Evolutionary conservation across 768 basidiomycete species (phyloP).

Genomic region (Hebeloma cylindrosporum): DNA sequence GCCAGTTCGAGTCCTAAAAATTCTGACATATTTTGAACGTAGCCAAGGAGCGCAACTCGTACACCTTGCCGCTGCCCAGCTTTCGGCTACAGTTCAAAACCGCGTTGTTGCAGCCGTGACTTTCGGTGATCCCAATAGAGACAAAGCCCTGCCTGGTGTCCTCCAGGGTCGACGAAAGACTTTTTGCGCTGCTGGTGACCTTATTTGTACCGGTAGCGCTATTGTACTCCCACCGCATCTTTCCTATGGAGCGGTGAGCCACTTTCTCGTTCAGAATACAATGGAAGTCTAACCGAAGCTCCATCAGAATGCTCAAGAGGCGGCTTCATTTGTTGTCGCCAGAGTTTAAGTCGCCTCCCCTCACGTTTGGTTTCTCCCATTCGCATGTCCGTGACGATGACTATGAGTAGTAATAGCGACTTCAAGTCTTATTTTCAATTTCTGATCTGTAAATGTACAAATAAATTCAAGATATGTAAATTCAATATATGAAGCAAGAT

Average conservation of each 20-base stretch:
- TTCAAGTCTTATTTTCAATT: too few species aligned
- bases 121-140: slow-evolving; percentile 37
- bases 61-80: slow-evolving; percentile 35
- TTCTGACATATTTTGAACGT: not conserved
- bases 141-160: slow-evolving; percentile 27
- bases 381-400: too few species aligned
- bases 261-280: not conserved
- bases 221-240: slow-evolving; percentile 12
- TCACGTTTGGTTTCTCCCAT: too few species aligned
- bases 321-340: too few species aligned
- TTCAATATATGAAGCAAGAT: too few species aligned
- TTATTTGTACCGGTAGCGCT: slow-evolving; percentile 29
- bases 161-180: slow-evolving; percentile 27
- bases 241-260: slow-evolving; percentile 11
- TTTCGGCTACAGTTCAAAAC: slow-evolving; percentile 28
- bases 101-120: slow-evolving; percentile 34
- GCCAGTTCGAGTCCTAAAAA: too few species aligned
- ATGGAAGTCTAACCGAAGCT: too few species aligned
- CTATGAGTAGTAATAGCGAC: too few species aligned
- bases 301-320: too few species aligned
- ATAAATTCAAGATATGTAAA: too few species aligned
- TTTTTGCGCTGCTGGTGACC: slow-evolving; percentile 31
- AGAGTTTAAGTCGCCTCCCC: too few species aligned
- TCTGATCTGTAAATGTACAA: too few species aligned
- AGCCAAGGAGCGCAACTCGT: slow-evolving; percentile 39